Conservation (phyloP, 805 yeast genomes). For the Geotrichum ghanense region DNA sequence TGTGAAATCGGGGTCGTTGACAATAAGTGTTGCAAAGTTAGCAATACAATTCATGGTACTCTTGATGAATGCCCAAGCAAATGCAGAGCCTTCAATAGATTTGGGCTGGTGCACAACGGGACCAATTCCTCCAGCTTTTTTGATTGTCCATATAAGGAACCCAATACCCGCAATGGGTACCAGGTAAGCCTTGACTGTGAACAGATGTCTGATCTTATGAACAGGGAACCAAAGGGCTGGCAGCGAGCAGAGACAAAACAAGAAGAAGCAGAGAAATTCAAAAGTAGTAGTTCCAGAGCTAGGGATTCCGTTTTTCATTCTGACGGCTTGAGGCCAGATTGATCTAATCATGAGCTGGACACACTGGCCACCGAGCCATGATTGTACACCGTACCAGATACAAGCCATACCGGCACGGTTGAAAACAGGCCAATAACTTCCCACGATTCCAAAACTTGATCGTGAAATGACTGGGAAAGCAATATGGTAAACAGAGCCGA, state of each 20-base stretch:
- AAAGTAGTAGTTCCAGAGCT: conserved; percentile 57
- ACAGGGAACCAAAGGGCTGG: conserved; percentile 79
- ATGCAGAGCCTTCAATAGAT: conserved; percentile 41
- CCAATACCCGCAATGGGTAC: conserved; percentile 79
- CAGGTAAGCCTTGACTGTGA: conserved; percentile 66
- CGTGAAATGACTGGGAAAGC: conserved; percentile 78
- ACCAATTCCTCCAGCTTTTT: conserved; percentile 71
- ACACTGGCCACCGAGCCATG: conserved; percentile 78
- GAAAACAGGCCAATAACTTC: conserved; percentile 77
- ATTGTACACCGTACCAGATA: conserved; percentile 83
- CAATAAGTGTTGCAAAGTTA: conserved; percentile 76
- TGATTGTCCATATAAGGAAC: conserved; percentile 74
- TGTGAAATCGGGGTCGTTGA: conserved; percentile 83
- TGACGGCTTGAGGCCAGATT: conserved; percentile 41
- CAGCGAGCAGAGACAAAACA: conserved; percentile 69
- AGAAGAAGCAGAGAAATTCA: conserved; percentile 62
- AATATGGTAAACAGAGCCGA: conserved; percentile 72
- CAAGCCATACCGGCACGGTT: conserved; percentile 82
- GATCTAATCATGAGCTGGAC: conserved; percentile 65
- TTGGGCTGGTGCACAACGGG: conserved; percentile 50
- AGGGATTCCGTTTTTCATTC: conserved; percentile 38
- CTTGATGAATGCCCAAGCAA: conserved; percentile 74
- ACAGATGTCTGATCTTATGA: conserved; percentile 73
- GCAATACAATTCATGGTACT: conserved; percentile 73
- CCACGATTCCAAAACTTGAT: conserved; percentile 77